phyloP scores from a whole-genome alignment of 768 basidiomycete genomes.

The Xerocomellus dryophilus region DNA sequence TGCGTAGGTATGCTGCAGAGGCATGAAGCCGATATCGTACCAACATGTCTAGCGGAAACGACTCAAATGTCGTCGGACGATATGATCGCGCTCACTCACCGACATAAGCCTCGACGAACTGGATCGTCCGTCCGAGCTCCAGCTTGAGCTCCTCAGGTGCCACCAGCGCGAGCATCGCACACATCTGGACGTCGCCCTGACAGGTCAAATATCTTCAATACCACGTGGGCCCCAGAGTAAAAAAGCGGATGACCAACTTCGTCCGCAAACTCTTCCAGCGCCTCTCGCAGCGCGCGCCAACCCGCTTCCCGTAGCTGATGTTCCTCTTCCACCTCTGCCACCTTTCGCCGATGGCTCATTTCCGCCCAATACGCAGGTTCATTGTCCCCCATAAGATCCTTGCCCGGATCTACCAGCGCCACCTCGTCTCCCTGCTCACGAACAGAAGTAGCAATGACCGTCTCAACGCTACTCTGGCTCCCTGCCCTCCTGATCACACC shows the following conservation, averaged over 20 bases:
- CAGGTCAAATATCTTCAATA: neutral
- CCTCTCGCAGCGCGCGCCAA: constrained; percentile 53
- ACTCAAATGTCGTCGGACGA: neutral
- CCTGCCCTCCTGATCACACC: constrained; percentile 41
- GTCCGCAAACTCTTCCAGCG: constrained; percentile 60
- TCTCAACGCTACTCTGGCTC: constrained; percentile 68
- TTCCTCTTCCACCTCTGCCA: constrained; percentile 46
- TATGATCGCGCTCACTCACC: constrained; percentile 42
- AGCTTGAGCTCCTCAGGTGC: constrained; percentile 57
- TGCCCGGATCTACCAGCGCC: constrained; percentile 18
- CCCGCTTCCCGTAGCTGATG: constrained; percentile 48
- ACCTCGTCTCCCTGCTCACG: constrained; percentile 35
- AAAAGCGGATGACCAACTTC: constrained; percentile 40
- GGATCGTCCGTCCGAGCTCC: constrained; percentile 39
- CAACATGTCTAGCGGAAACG: constrained; percentile 50
- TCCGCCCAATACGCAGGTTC: constrained; percentile 28
- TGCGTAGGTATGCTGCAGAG: constrained; percentile 73
- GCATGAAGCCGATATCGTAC: constrained; percentile 58
- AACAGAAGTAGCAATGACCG: constrained; percentile 59
- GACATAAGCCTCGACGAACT: constrained; percentile 69
- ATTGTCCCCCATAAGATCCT: constrained; percentile 26
- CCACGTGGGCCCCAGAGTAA: neutral
- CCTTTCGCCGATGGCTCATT: constrained; percentile 23
- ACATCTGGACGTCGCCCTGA: constrained; percentile 80
- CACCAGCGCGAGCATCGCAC: constrained; percentile 65